Evolutionary conservation across 176 grass and related monocot genomes (phyloP).

Genomic region (Aegilops speltoides): DNA sequence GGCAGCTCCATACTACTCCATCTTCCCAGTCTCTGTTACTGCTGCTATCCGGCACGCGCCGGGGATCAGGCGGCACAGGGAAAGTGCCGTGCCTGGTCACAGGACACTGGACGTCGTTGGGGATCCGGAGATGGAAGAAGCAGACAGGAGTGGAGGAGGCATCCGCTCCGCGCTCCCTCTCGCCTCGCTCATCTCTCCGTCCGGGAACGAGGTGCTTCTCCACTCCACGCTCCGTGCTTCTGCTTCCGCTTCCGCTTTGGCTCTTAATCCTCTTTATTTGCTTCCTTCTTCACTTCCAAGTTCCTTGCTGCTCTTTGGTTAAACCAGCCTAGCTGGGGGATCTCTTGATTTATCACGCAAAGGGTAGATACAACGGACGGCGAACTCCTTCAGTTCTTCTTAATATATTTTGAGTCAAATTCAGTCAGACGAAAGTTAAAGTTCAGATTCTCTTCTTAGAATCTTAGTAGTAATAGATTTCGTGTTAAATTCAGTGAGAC

Average conservation of each 20-base stretch:
- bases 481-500: not conserved
- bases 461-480: too few relatives aligned
- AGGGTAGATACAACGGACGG: too few relatives aligned
- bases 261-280: not conserved
- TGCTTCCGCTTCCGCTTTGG: not conserved
- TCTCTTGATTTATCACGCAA: not conserved
- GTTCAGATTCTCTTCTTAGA: too few relatives aligned
- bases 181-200: constrained; percentile 36
- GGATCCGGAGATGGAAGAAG: constrained; percentile 27
- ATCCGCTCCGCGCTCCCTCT: constrained; percentile 27
- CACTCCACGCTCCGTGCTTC: not conserved
- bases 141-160: not conserved
- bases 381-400: too few relatives aligned
- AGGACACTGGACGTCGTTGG: not conserved
- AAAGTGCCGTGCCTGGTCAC: not conserved
- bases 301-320: too few relatives aligned
- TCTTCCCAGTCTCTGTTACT: not conserved
- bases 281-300: too few relatives aligned
- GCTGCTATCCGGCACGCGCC: not conserved
- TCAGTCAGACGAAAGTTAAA: too few relatives aligned
- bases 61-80: not conserved
- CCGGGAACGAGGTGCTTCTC: constrained; percentile 44
- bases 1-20: not conserved
- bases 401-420: too few relatives aligned
- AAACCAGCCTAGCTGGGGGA: not conserved